Percentiles rank a stretch among this genome's conserved stretches.
Evolutionary conservation across 2,329 filamentous ascomycete species (phyloP).

Genomic region (Penicillium sp.): DNA sequence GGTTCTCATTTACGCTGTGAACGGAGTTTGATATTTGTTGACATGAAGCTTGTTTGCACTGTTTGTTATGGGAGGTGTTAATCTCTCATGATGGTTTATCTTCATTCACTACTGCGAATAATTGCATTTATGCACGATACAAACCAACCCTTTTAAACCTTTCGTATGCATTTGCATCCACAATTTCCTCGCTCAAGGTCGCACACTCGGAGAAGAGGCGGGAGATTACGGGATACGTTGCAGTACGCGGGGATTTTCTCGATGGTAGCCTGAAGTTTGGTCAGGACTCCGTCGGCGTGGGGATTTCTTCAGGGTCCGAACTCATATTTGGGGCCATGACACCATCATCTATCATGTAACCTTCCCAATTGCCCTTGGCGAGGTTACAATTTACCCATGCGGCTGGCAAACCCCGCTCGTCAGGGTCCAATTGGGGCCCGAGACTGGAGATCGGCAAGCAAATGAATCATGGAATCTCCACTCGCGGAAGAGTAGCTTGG

Average conservation of each 20-base stretch:
- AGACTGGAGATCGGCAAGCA: neutral
- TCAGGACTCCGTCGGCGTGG: neutral
- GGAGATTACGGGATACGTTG: no score
- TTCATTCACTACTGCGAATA: no score
- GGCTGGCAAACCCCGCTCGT: neutral
- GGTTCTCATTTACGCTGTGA: no score
- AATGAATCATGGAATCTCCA: neutral
- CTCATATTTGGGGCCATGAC: neutral
- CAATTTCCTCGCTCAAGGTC: no score
- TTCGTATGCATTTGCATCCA: no score
- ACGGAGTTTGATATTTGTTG: no score
- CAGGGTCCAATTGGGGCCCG: slow-evolving; percentile 1
- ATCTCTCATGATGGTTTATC: no score
- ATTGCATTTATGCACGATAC: no score
- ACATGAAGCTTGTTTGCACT: no score
- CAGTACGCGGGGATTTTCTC: neutral
- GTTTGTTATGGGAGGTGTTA: no score
- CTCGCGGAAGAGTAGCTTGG: neutral
- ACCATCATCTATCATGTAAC: slow-evolving; percentile 6
- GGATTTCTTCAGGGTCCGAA: neutral
- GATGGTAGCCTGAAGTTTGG: neutral
- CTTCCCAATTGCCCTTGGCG: slow-evolving; percentile 14
- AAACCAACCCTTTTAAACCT: no score
- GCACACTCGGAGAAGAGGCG: no score
- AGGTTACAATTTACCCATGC: slow-evolving; percentile 14